Evolutionary conservation across 73 alveolate genomes (phyloP).

Genomic region (Paramecium tetraurelia): DNA sequence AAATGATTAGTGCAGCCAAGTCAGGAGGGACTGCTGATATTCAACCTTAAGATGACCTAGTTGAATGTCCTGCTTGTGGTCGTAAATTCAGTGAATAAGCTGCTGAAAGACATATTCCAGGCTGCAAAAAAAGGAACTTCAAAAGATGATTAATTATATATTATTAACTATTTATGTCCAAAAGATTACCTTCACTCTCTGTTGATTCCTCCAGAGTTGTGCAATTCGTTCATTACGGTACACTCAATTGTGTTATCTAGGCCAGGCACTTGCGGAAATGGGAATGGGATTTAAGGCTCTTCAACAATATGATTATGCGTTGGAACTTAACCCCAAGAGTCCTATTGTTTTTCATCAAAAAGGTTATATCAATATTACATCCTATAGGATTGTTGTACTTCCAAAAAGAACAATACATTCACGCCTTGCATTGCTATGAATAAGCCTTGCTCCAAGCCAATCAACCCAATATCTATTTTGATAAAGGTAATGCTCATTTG

Average conservation of each 20-base stretch:
- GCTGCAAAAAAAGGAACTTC: conserved; percentile 68
- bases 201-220: background rate
- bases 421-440: background rate
- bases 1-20: conserved; percentile 61
- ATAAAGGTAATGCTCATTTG: background rate
- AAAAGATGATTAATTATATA: conserved; percentile 44
- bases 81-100: conserved; percentile 80
- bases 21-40: conserved; percentile 34
- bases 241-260: background rate
- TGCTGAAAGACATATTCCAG: conserved; percentile 78
- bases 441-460: background rate
- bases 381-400: background rate
- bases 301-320: background rate
- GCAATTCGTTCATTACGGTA: background rate
- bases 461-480: background rate
- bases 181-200: background rate
- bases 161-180: background rate
- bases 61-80: conserved; percentile 69
- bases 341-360: background rate
- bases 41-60: conserved; percentile 35
- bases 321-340: background rate
- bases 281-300: background rate
- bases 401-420: background rate
- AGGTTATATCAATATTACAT: background rate
- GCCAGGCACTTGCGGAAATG: background rate